Evolutionary conservation across 257 asterid species (phyloP).

Genomic region (Plantago elongata): DNA sequence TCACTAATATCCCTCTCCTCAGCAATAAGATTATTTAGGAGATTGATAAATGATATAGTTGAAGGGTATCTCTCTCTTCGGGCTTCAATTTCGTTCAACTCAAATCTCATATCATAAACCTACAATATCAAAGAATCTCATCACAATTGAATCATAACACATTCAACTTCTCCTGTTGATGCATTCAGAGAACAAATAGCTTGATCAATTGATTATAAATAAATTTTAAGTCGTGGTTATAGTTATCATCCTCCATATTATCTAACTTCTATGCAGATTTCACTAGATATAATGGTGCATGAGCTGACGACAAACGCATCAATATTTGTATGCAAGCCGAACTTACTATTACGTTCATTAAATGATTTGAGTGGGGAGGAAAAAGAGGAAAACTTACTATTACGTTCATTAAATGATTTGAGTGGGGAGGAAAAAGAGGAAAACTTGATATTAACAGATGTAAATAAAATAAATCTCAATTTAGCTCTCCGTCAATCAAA

Average conservation of each 20-base stretch:
- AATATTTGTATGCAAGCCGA: not conserved
- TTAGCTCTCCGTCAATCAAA: slow-evolving; percentile 6
- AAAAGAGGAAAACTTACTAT: slow-evolving; percentile 1
- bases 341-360: not conserved
- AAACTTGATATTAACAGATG: slow-evolving; percentile 1
- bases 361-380: slow-evolving; percentile 4
- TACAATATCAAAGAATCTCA: slow-evolving; percentile 27
- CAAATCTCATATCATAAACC: slow-evolving; percentile 98
- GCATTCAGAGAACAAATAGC: no score
- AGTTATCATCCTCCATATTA: slow-evolving; percentile 6
- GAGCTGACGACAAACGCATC: slow-evolving; percentile 1
- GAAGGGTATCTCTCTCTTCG: slow-evolving; percentile 97
- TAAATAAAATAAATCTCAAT: not conserved
- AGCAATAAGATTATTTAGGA: slow-evolving; percentile 76
- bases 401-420: not conserved
- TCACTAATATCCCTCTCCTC: slow-evolving; percentile 82
- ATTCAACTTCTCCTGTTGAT: slow-evolving; percentile 9
- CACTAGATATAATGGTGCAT: not conserved
- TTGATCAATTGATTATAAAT: not conserved
- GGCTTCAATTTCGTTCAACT: slow-evolving; percentile 95
- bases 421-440: slow-evolving; percentile 11
- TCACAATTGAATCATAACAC: slow-evolving; percentile 1
- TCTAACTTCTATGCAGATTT: slow-evolving; percentile 2
- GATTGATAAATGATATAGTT: slow-evolving; percentile 78
- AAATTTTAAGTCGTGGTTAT: not conserved